Evolutionary conservation across 2,329 filamentous ascomycete species (phyloP), one percentile per base, ranked within the genome.

Genomic region (Talaromyces piceae): DNA sequence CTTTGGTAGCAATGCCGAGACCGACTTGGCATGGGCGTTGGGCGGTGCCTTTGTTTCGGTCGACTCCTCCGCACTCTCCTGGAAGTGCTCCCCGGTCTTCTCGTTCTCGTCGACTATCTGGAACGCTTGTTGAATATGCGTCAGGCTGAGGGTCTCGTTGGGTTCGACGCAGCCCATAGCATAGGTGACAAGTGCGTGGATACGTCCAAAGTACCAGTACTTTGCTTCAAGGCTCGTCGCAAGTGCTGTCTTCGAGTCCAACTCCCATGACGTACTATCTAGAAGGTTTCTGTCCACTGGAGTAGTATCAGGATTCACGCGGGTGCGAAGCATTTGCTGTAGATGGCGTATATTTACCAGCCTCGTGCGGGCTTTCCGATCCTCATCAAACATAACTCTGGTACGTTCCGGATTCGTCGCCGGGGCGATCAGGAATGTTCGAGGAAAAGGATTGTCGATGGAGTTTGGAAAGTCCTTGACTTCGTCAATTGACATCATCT

Each of bases 331-430:
- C 80, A 86, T 84, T 51, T 79, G 76, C 58, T 80, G 76, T 2
- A 87, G 70, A 63, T 87, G 82, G 9, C 82, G 74, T 51, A 84
- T 70, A 58, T 88, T 87, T 56, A 86, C 81, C 30, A 74, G 74
- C 49, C 71, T 62, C 27, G 73, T 76, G 22, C 75, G 69, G 50
- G 64, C 66, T 56, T 72, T 76, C 47, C 74, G 69, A 51, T 80
- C 77, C 41, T 72, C 65, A n/a, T 69, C 61, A 43, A 80, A 73
- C 8, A 67, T 64, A 12, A 66, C 61, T 23, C 73, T 69, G 12
- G 69, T 63, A 6, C 58, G 57, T 23, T 66, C 63, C 33, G 62
- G 60, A 16, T 68, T 57, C 65, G 68, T 73, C 28, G 73, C 67
- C 1, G 79, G 77, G 11, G 78, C 78, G 2, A 83, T 68, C 20